Percentiles rank a stretch among this genome's conserved stretches.
phyloP scores from a whole-genome alignment of 73 alveolate genomes.

The Tetrahymena elliotti region DNA sequence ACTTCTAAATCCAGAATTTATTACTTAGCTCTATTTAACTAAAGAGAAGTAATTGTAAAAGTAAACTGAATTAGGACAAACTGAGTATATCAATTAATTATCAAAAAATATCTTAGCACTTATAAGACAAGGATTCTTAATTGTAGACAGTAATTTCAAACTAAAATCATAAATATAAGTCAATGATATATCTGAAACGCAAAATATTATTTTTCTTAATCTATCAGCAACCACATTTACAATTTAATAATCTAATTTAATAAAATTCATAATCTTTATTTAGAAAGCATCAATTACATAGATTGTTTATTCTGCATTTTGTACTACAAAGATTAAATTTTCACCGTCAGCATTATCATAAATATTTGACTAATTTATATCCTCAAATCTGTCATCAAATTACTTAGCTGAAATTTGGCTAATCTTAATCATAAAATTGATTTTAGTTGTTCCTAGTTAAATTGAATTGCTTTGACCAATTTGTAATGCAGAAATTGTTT shows the following conservation, averaged over 20 bases:
- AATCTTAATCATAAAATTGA: not conserved
- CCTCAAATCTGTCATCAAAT: not conserved
- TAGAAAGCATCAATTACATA: not conserved
- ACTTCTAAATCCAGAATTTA: not conserved
- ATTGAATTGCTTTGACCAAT: not conserved
- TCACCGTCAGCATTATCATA: not conserved
- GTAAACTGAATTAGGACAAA: not conserved
- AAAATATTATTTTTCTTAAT: not conserved
- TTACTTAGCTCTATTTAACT: not conserved
- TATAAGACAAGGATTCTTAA: not conserved
- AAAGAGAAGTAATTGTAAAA: not conserved
- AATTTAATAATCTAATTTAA: not conserved
- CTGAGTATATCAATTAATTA: not conserved
- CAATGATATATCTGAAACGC: not conserved
- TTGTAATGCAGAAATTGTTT: not conserved
- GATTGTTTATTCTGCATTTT: not conserved
- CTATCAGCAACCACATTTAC: not conserved
- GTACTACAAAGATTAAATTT: not conserved
- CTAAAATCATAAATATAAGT: not conserved
- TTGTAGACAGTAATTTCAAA: not conserved
- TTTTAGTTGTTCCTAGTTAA: not conserved
- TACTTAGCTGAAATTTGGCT: not conserved
- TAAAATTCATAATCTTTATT: not conserved
- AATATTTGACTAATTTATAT: not conserved
- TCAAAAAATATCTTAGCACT: not conserved